A percentile compares a stretch with the other conserved stretches of the same genome.
Conservation (phyloP, 306 rosid species). For the Prunus persica region Prunus_persica_NCBIv2 NC_034009.1:28484501-28485000, state of each 20-base stretch:
- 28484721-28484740: slow-evolving; percentile 44
- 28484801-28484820: slow-evolving; percentile 73
- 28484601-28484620: slow-evolving; percentile 51
- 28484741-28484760: slow-evolving; percentile 37
- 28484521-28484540: slow-evolving; percentile 42
- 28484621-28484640: slow-evolving; percentile 43
- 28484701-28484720: slow-evolving; percentile 53
- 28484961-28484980: slow-evolving; percentile 48
- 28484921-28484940: slow-evolving; percentile 52
- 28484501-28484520: slow-evolving; percentile 66
- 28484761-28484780: slow-evolving; percentile 44
- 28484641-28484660: slow-evolving; percentile 53
- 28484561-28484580: slow-evolving; percentile 32
- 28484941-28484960: slow-evolving; percentile 84
- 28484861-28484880: slow-evolving; percentile 56
- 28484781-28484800: slow-evolving; percentile 74
- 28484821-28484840: slow-evolving; percentile 60
- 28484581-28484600: slow-evolving; percentile 49
- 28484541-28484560: slow-evolving; percentile 37
- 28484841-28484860: slow-evolving; percentile 49
- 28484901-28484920: slow-evolving; percentile 52
- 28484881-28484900: slow-evolving; percentile 60
- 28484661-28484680: slow-evolving; percentile 45
- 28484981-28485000: slow-evolving; percentile 35
- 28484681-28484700: slow-evolving; percentile 46